These are phyloP conservation scores for Candida sanyaensis DNA, from an alignment of 1,139 yeast species.

Conservation along the genomic window DNA sequence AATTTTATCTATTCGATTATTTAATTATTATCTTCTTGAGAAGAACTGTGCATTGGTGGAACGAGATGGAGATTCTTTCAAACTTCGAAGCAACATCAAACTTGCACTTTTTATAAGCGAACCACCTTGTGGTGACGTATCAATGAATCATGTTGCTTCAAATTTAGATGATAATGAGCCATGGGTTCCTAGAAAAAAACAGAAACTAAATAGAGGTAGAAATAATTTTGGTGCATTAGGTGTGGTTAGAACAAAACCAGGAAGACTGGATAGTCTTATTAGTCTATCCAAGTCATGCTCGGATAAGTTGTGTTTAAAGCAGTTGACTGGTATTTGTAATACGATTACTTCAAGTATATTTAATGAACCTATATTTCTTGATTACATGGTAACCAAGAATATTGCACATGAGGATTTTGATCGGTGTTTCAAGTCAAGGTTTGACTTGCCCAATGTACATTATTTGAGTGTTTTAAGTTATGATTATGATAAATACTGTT, in stretches of 20 bases:
- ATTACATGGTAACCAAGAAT: slow-evolving; percentile 49
- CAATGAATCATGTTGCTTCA: slow-evolving; percentile 42
- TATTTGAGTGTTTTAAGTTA: slow-evolving; percentile 24
- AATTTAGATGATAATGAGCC: slow-evolving; percentile 20
- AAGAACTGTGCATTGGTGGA: slow-evolving; percentile 12
- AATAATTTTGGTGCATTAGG: slow-evolving; percentile 60
- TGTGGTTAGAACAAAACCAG: slow-evolving; percentile 86
- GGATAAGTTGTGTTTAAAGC: slow-evolving; percentile 73
- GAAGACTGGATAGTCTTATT: slow-evolving; percentile 71
- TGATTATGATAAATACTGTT: slow-evolving; percentile 25
- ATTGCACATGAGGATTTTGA: slow-evolving; percentile 38
- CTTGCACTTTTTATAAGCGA: slow-evolving; percentile 73
- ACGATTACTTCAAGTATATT: slow-evolving; percentile 47
- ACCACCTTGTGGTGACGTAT: slow-evolving; percentile 92
- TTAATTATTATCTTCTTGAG: slow-evolving; percentile 50
- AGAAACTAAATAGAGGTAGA: slow-evolving; percentile 55
- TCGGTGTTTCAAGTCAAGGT: slow-evolving; percentile 53
- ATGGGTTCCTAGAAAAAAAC: slow-evolving; percentile 20
- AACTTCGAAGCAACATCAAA: slow-evolving; percentile 32
- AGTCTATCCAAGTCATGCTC: slow-evolving; percentile 84
- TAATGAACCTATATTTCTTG: slow-evolving; percentile 41
- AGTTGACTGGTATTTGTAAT: slow-evolving; percentile 60
- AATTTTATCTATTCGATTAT: slow-evolving; percentile 65
- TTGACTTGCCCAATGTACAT: slow-evolving; percentile 18
- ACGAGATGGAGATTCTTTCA: slow-evolving; percentile 18